Conservation (phyloP, 2,329 filamentous ascomycete genomes). For the Colletotrichum sp. region DNA sequence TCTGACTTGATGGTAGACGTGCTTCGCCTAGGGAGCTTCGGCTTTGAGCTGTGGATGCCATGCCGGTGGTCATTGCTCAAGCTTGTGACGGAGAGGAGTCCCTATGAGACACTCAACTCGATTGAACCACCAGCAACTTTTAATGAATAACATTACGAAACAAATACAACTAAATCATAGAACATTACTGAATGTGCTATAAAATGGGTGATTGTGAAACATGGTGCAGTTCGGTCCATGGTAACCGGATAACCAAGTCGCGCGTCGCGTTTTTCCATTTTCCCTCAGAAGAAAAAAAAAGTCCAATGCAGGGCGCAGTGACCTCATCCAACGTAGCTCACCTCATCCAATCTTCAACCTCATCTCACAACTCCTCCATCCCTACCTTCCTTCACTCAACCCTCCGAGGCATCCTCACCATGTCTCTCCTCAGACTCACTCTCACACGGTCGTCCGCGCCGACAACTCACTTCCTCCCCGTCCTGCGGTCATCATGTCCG, state of each 20-base stretch:
- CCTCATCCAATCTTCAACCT: conserved; percentile 4
- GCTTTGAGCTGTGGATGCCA: neutral
- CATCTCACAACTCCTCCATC: neutral
- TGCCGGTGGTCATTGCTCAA: neutral
- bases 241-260: neutral
- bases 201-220: neutral
- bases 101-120: too few relatives aligned
- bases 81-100: neutral
- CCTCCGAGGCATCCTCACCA: neutral
- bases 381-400: neutral
- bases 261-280: neutral
- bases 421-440: conserved; percentile 4
- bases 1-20: conserved; percentile 30
- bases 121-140: neutral
- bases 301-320: neutral
- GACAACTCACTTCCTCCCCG: neutral
- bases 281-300: neutral
- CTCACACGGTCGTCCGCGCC: neutral
- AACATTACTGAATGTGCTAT: neutral
- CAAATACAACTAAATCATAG: neutral
- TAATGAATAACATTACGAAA: neutral
- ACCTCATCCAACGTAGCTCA: conserved; percentile 9
- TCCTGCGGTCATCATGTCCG: neutral
- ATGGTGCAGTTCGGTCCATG: neutral
- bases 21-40: neutral